Base-by-base conservation (phyloP, 768 basidiomycete genomes). In the Megacollybia marginata region DNA sequence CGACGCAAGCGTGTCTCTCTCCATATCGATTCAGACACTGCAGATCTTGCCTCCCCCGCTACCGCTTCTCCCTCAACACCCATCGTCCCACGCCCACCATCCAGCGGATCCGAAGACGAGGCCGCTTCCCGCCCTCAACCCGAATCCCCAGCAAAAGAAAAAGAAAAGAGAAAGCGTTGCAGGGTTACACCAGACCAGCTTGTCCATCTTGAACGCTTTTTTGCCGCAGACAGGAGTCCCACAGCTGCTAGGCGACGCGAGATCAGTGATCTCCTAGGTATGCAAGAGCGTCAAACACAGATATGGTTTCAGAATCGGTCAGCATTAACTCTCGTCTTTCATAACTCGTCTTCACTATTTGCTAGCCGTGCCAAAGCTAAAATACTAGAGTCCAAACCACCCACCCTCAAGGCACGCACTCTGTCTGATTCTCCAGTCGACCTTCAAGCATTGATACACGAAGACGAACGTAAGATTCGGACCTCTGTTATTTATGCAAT, bases 231-330 rank as follows among this genome's bases (percentile, higher is more conserved):
- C 61, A 74, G 82, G 40, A 85, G 80, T 60, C 89, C 89, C 9
- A 84, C 84, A 2, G 82, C 84, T 2, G 74, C 75, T 10, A 75
- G 80, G 45, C 73, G 89, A 40, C 78, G 80, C 48, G 88, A 89
- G 57, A 88, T 92, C 47, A 80, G 84, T 51, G 76, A 82, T 20
- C 63, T 78, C 49, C 71, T 92, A 5, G 85, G 86, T 13, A 89
- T 92, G 84, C 78, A 85, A 46, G 89, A 91, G 65, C 81, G 88
- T 34, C 89, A 91, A 70, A 89, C 86, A 0, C 89, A 91, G 65
- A 85, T 92, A 44, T 91, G 89, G 89, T 92, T 90, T 58, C 88
- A 92, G 62, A 91, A 92, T 61, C 73, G 88, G 88, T 84, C 23
- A 10, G 15, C 16, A 28, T 19, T 38, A 44, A 54, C 28, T 54